A percentile compares a stretch with the other conserved stretches of the same genome.
Conservation (phyloP, 805 yeast genomes). For the Kazachstania bromeliacearum region DNA sequence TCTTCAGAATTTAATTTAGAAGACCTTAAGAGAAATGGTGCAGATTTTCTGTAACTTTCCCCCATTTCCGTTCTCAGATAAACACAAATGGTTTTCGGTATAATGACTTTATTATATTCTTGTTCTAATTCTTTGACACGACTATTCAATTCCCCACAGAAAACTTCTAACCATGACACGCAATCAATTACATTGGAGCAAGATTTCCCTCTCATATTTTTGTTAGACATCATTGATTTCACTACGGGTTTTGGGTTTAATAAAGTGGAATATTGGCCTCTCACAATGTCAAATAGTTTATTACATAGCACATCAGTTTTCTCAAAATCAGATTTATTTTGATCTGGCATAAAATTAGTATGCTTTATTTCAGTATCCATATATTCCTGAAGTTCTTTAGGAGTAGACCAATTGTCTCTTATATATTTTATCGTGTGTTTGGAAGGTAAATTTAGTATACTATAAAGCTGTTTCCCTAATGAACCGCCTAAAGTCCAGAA, state of each 20-base stretch:
- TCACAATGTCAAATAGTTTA: slow-evolving; percentile 48
- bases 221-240: slow-evolving; percentile 83
- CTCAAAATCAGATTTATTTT: slow-evolving; percentile 15
- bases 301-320: slow-evolving; percentile 42
- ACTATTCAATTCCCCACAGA: slow-evolving; percentile 65
- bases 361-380: slow-evolving; percentile 11
- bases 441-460: slow-evolving; percentile 43
- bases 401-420: slow-evolving; percentile 38
- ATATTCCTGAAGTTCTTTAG: slow-evolving; percentile 25
- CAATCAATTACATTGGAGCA: slow-evolving; percentile 50
- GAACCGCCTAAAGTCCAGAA: slow-evolving; percentile 92
- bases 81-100: slow-evolving; percentile 42
- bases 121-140: slow-evolving; percentile 72
- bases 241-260: slow-evolving; percentile 50
- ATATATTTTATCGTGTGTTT: slow-evolving; percentile 41
- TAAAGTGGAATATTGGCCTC: slow-evolving; percentile 53
- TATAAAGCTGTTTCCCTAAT: slow-evolving; percentile 51
- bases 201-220: slow-evolving; percentile 56
- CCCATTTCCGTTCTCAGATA: slow-evolving; percentile 27
- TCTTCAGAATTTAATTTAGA: slow-evolving; percentile 15
- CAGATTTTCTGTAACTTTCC: slow-evolving; percentile 18
- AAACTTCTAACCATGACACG: slow-evolving; percentile 71
- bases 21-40: slow-evolving; percentile 10
- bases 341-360: background rate
- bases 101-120: slow-evolving; percentile 27